A percentile compares a stretch with the other conserved stretches of the same genome.
phyloP scores from a whole-genome alignment of 768 basidiomycete genomes.

The Boletellus ananas region DNA sequence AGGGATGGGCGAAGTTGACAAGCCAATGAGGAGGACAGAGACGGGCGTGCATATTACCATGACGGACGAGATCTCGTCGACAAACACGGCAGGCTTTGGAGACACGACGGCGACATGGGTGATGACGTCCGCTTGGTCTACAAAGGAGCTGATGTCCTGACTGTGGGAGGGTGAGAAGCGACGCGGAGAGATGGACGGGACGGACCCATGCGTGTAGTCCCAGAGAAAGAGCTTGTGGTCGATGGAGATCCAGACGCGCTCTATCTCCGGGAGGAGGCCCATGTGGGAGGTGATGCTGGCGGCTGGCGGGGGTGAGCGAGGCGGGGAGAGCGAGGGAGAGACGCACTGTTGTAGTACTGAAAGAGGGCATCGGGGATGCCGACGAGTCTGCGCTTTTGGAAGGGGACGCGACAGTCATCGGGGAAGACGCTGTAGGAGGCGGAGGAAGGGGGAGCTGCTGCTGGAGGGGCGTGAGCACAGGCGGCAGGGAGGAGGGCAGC shows the following conservation, averaged over 20 bases:
- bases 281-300: slow-evolving; percentile 73
- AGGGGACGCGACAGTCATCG: slow-evolving; percentile 74
- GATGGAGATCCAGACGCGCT: slow-evolving; percentile 92
- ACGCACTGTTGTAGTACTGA: slow-evolving; percentile 71
- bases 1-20: slow-evolving; percentile 50
- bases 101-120: slow-evolving; percentile 83
- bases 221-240: slow-evolving; percentile 93
- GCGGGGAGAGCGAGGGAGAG: background rate
- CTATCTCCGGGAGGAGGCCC: slow-evolving; percentile 90
- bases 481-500: background rate
- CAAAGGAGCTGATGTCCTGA: slow-evolving; percentile 89
- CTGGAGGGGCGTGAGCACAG: slow-evolving; percentile 32
- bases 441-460: slow-evolving; percentile 64
- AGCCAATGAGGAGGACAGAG: slow-evolving; percentile 78
- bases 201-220: slow-evolving; percentile 94
- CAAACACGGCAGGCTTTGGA: slow-evolving; percentile 83
- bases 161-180: slow-evolving; percentile 35
- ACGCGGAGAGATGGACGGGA: slow-evolving; percentile 7
- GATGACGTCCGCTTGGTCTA: slow-evolving; percentile 88
- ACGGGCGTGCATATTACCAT: slow-evolving; percentile 89
- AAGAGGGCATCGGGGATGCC: slow-evolving; percentile 77
- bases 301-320: slow-evolving; percentile 38
- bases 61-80: slow-evolving; percentile 86
- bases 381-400: slow-evolving; percentile 72
- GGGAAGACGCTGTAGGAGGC: slow-evolving; percentile 74